phyloP scores from a whole-genome alignment of 108 stramenopile species.

The Fragilaria crotonensis region DNA sequence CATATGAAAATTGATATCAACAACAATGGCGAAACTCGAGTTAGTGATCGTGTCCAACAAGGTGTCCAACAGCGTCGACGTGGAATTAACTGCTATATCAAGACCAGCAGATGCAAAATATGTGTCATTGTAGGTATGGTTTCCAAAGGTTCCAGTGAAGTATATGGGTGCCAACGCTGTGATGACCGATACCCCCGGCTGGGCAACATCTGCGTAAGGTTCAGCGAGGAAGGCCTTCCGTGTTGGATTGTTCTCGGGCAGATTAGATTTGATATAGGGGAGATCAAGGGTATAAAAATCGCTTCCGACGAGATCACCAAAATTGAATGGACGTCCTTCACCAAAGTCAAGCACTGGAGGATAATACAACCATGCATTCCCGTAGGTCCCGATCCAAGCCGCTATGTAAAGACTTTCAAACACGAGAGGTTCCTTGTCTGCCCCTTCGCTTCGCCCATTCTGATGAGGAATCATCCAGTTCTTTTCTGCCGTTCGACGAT shows the following conservation, averaged over 20 bases:
- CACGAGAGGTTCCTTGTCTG: conserved; percentile 10
- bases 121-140: neutral
- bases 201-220: conserved; percentile 21
- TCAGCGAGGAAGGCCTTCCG: neutral
- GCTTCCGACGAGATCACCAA: conserved; percentile 11
- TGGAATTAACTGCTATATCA: conserved; percentile 12
- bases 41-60: conserved; percentile 6
- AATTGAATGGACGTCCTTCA: conserved; percentile 1
- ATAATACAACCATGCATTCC: conserved; percentile 16
- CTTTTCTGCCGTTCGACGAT: conserved; percentile 10
- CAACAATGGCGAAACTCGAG: conserved; percentile 16
- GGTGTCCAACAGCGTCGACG: conserved; percentile 12
- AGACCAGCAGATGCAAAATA: conserved; percentile 19
- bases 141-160: conserved; percentile 15
- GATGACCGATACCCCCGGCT: conserved; percentile 15
- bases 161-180: conserved; percentile 22
- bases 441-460: conserved; percentile 14
- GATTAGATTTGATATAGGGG: conserved; percentile 10
- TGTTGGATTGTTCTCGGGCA: conserved; percentile 15
- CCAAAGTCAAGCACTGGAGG: neutral
- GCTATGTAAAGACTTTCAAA: conserved; percentile 17
- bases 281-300: neutral
- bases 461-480: conserved; percentile 10
- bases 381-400: conserved; percentile 13
- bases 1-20: conserved; percentile 5